These are phyloP conservation scores for Hordeum marinum DNA, from an alignment of 176 grass and related monocot species.

Conservation along the genomic window DNA sequence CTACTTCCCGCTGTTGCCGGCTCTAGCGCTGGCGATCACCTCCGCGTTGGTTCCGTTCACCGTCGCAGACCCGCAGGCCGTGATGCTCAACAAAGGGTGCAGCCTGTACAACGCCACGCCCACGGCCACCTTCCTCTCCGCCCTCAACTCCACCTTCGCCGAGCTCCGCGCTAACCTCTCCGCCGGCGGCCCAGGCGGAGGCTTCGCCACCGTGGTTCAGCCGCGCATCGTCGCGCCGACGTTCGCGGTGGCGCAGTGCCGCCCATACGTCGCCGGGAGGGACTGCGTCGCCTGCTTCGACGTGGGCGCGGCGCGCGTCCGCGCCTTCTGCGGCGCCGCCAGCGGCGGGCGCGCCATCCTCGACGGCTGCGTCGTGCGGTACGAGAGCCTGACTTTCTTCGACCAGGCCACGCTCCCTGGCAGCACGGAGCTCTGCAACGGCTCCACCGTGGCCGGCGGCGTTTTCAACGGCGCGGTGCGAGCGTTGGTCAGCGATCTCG, in stretches of 20 bases:
- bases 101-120: slow-evolving; percentile 57
- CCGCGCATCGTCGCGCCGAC: slow-evolving; percentile 25
- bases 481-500: slow-evolving; percentile 37
- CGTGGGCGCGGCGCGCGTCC: slow-evolving; percentile 31
- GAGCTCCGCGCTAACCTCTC: slow-evolving; percentile 51
- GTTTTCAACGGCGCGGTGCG: slow-evolving; percentile 20
- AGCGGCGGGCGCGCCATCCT: slow-evolving; percentile 58
- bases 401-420: slow-evolving; percentile 42
- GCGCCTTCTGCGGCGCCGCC: slow-evolving; percentile 15
- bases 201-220: slow-evolving; percentile 46
- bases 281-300: slow-evolving; percentile 57
- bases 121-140: slow-evolving; percentile 30
- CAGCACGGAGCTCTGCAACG: slow-evolving; percentile 38
- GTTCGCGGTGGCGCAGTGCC: slow-evolving; percentile 62
- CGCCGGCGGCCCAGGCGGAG: neutral
- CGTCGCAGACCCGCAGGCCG: slow-evolving; percentile 39
- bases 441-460: neutral
- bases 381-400: slow-evolving; percentile 58
- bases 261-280: slow-evolving; percentile 36
- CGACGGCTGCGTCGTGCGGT: slow-evolving; percentile 67
- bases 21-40: neutral
- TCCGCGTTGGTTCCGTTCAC: slow-evolving; percentile 9
- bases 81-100: slow-evolving; percentile 42
- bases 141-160: neutral
- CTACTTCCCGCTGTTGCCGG: neutral